Percentiles rank a stretch among this genome's conserved stretches.
Evolutionary conservation across 805 yeast species (phyloP).

Genomic region (Wickerhamiella bombiphila): DNA sequence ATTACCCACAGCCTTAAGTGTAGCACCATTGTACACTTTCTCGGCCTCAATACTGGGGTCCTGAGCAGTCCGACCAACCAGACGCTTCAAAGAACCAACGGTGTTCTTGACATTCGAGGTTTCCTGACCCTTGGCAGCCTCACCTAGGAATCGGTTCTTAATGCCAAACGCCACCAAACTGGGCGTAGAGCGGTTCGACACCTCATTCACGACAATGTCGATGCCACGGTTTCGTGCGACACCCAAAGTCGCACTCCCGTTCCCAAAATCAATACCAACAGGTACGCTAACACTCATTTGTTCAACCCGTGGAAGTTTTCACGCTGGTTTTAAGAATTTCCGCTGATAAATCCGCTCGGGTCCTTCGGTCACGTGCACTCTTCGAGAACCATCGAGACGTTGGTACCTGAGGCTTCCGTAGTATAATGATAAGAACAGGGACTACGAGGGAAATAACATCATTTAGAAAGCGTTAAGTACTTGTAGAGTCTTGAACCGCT

Average conservation of each 20-base stretch:
- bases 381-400: too few species aligned
- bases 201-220: constrained; percentile 96
- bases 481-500: too few species aligned
- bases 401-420: too few species aligned
- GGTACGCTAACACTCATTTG: constrained; percentile 20
- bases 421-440: too few species aligned
- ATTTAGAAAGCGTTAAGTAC: too few species aligned
- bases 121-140: constrained; percentile 90
- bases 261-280: constrained; percentile 96
- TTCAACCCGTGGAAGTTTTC: neutral
- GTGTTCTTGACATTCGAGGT: constrained; percentile 94
- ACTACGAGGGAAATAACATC: too few species aligned
- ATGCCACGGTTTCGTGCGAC: constrained; percentile 97
- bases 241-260: constrained; percentile 78
- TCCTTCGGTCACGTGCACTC: too few species aligned
- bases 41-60: constrained; percentile 73
- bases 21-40: constrained; percentile 56
- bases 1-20: constrained; percentile 56
- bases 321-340: too few species aligned
- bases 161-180: constrained; percentile 78
- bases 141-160: constrained; percentile 87
- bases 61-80: constrained; percentile 58
- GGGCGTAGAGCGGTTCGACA: constrained; percentile 94
- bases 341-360: too few species aligned
- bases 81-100: constrained; percentile 85